Evolutionary conservation across 805 yeast species (phyloP), one percentile per base, ranked within the genome.

Genomic region (Yamadazyma endophytica): DNA sequence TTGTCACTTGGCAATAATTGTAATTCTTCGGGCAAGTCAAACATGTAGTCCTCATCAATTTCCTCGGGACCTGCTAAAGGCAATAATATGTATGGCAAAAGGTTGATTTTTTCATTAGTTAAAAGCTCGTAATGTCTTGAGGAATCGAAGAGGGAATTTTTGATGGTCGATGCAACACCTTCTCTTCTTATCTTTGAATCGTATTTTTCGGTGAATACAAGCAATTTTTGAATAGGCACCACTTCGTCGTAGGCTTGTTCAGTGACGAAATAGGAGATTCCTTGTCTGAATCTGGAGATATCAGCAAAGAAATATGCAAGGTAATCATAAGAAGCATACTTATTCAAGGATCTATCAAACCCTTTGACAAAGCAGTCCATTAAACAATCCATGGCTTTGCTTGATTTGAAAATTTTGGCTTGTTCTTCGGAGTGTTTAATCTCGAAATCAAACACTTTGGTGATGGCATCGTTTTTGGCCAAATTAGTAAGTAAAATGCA

Each of bases 331-430:
- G 75, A 73, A 2, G 95, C 92, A 45, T 65, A 70, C 47, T 71
- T 73, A 61, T 86, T 87, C 37, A 87, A 65, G 11, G 75, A 56
- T 51, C 86, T 68, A 47, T 82, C 88, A 27, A 73, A 68, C 6
- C 96, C 96, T 50, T 83, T 83, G 24, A 88, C 95, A 52, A 87
- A 88, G 49, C 89, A 78, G 58, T 86, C 95, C 79, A 89, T 76
- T 19, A 89, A 64, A 54, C 89, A 82, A 47, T 85, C 95, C 58
- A 87, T 68, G 5, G 77, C 79, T 15, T 61, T 68, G 8, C 43
- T 47, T 40, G 83, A 77, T 39, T 52, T 73, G 63, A 84, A 86
- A 5, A 72, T 51, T 24, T 55, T 43, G 3, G 59, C 61, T 30
- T 64, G 67, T 25, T 73, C 71, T 11, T 58, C 49, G 16, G 55